Percentiles rank a stretch among this genome's conserved stretches.
Conservation (phyloP, 1,284 basidiomycete genomes). For the Singerocomus inundabilis region DNA sequence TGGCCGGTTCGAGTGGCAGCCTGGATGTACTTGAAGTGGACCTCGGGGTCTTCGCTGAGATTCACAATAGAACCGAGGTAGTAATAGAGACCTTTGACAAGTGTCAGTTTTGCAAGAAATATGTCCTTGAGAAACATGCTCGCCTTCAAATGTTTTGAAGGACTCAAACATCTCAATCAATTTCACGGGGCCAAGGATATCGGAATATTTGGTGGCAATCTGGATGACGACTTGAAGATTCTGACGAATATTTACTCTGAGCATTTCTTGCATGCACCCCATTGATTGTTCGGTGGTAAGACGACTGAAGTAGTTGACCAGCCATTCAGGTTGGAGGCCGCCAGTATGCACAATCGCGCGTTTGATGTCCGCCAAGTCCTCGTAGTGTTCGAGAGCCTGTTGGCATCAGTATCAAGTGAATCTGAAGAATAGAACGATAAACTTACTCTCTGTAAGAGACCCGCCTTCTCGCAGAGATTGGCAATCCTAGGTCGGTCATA, state of each 20-base stretch:
- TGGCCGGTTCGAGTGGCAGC: constrained; percentile 98
- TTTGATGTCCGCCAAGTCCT: constrained; percentile 97
- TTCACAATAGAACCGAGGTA: constrained; percentile 98
- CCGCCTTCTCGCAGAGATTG: constrained; percentile 98
- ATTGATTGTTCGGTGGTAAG: constrained; percentile 99
- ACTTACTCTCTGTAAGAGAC: constrained; percentile 85
- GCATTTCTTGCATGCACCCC: constrained; percentile 96
- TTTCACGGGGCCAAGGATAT: constrained; percentile 95
- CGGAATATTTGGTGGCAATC: constrained; percentile 99
- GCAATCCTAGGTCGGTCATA: constrained; percentile 97
- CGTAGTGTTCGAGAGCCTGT: constrained; percentile 98
- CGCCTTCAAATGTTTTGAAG: constrained; percentile 96
- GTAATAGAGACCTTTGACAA: constrained; percentile 83
- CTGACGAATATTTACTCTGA: constrained; percentile 95
- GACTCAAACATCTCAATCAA: constrained; percentile 99
- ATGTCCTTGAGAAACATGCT: not conserved
- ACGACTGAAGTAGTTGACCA: constrained; percentile 96
- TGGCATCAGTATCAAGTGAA: constrained; percentile 13
- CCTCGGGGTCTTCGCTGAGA: constrained; percentile 93
- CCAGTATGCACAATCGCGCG: constrained; percentile 95
- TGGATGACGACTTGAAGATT: constrained; percentile 97
- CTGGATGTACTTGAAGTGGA: constrained; percentile 99
- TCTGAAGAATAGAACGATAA: not conserved
- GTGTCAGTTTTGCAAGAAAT: not conserved
- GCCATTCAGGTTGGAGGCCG: constrained; percentile 91